Evolutionary conservation across 768 basidiomycete species (phyloP).

Genomic region (Coprinopsis marcescibilis): DNA sequence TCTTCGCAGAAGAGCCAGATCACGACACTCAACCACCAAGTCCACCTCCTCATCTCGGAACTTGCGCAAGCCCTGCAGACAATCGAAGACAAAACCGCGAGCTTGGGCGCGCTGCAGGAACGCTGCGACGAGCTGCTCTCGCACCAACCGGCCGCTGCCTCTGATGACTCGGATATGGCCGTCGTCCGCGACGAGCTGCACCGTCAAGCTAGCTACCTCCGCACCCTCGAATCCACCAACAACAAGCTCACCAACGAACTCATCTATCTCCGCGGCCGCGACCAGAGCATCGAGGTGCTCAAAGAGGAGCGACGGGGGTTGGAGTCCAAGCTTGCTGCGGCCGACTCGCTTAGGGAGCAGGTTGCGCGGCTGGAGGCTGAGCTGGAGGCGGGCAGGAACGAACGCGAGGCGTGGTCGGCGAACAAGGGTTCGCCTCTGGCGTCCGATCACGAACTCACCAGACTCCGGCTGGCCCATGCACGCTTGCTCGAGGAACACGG

Average conservation of each 20-base stretch:
- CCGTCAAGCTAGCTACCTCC: slow-evolving; percentile 57
- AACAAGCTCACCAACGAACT: slow-evolving; percentile 51
- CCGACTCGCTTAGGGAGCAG: slow-evolving; percentile 52
- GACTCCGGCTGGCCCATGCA: slow-evolving; percentile 57
- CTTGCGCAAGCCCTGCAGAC: slow-evolving; percentile 34
- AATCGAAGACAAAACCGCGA: slow-evolving; percentile 37
- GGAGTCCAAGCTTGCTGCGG: slow-evolving; percentile 42
- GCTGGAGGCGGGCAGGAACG: slow-evolving; percentile 51
- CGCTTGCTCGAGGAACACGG: slow-evolving; percentile 65
- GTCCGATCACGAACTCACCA: slow-evolving; percentile 51
- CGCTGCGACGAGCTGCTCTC: too few relatives aligned
- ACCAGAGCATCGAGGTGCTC: slow-evolving; percentile 62
- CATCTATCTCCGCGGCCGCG: slow-evolving; percentile 43
- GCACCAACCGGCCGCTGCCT: too few relatives aligned
- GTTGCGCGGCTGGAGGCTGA: slow-evolving; percentile 58
- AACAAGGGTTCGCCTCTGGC: slow-evolving; percentile 32
- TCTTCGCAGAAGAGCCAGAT: slow-evolving; percentile 48
- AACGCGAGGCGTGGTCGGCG: slow-evolving; percentile 54
- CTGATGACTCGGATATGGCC: slow-evolving; percentile 55
- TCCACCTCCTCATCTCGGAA: slow-evolving; percentile 42
- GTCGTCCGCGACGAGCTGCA: slow-evolving; percentile 65
- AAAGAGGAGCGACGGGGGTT: slow-evolving; percentile 68
- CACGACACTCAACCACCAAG: slow-evolving; percentile 40
- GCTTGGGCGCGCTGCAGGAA: slow-evolving; percentile 28
- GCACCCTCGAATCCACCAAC: slow-evolving; percentile 55